A percentile compares a stretch with the other conserved stretches of the same genome.
Evolutionary conservation across 1,284 basidiomycete genomes (phyloP).

Genomic region (Ceratobasidium sp.): DNA sequence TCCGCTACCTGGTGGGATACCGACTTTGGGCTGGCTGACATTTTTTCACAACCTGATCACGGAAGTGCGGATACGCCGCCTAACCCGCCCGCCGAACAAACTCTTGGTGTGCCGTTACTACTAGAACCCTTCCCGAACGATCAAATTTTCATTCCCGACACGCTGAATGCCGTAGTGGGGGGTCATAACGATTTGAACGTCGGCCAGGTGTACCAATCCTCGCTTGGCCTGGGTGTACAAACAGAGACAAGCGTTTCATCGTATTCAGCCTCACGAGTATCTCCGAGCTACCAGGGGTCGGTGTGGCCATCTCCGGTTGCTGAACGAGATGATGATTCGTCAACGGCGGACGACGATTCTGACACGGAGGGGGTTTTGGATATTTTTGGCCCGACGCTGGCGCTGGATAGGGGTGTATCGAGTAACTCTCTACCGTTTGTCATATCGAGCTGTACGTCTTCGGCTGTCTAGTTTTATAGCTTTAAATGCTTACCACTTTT

Average conservation of each 20-base stretch:
- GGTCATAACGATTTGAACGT: neutral
- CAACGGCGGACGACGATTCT: slow-evolving; percentile 35
- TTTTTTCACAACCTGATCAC: neutral
- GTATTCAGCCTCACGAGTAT: neutral
- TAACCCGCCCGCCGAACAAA: neutral
- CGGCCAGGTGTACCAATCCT: slow-evolving; percentile 3
- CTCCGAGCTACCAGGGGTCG: slow-evolving; percentile 34
- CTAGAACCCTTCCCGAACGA: neutral
- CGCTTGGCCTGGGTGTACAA: slow-evolving; percentile 11
- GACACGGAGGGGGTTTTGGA: neutral
- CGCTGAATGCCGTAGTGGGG: neutral
- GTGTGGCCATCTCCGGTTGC: slow-evolving; percentile 23
- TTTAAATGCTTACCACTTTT: neutral
- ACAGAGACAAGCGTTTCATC: too few species aligned
- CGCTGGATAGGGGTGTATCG: neutral
- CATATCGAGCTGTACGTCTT: slow-evolving; percentile 30
- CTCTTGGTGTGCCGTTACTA: neutral
- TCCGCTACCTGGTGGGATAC: neutral
- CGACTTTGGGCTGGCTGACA: neutral
- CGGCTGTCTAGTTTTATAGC: too few species aligned
- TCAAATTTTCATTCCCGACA: too few species aligned
- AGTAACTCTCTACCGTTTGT: slow-evolving; percentile 30
- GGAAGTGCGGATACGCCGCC: neutral
- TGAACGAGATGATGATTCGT: slow-evolving; percentile 25
- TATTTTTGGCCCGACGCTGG: neutral